Conservation (phyloP, 2,329 filamentous ascomycete genomes). For the Botryosphaeria dothidea region DNA sequence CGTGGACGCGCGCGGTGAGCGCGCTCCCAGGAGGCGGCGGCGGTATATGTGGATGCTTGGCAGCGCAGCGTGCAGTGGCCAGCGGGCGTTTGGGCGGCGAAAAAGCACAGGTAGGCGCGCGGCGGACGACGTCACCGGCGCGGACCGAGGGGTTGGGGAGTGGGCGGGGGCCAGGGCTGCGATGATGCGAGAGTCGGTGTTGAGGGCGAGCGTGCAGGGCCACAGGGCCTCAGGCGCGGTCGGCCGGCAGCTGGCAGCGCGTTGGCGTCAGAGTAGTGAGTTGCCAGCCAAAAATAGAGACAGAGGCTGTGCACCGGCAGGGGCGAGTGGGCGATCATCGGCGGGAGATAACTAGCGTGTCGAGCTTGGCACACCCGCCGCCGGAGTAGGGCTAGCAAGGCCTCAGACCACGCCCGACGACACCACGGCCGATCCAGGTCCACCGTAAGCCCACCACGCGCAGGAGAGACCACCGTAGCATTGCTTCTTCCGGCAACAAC, state of each 20-base stretch:
- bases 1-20: background rate
- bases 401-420: background rate
- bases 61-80: background rate
- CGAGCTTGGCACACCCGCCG: background rate
- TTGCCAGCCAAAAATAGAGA: background rate
- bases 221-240: background rate
- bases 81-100: background rate
- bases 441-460: background rate
- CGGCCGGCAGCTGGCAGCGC: background rate
- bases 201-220: background rate
- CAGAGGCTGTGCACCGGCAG: slow-evolving; percentile 5
- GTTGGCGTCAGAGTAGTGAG: background rate
- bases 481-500: background rate
- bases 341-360: background rate
- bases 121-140: background rate
- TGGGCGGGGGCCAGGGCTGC: background rate
- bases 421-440: background rate
- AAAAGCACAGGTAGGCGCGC: background rate
- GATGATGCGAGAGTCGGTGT: background rate
- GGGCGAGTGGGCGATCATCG: background rate
- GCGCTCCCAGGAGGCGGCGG: background rate
- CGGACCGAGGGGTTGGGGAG: background rate
- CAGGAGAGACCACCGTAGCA: background rate
- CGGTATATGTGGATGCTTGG: background rate
- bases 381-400: background rate